phyloP scores from a whole-genome alignment of 192 early-diverging fungal species.

The Chytriomyces confervae region DNA sequence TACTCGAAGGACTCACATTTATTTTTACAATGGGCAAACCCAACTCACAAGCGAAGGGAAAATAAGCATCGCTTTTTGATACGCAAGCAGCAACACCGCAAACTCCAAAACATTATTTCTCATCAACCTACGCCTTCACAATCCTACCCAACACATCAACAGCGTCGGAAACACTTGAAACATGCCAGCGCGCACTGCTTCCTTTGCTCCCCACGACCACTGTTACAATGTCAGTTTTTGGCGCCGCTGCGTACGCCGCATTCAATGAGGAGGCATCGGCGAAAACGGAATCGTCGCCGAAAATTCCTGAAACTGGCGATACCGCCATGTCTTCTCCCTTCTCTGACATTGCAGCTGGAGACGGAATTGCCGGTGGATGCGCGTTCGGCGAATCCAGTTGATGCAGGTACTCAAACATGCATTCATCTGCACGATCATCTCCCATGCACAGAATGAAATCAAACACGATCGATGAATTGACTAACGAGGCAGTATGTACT shows the following conservation, averaged over 20 bases:
- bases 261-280: neutral
- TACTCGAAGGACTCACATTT: too few relatives aligned
- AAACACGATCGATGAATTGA: constrained; percentile 19
- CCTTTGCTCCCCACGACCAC: constrained; percentile 56
- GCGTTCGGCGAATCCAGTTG: constrained; percentile 37
- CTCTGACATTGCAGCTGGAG: constrained; percentile 10
- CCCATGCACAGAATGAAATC: constrained; percentile 78
- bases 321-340: neutral
- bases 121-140: too few relatives aligned
- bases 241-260: constrained; percentile 12
- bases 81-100: too few relatives aligned
- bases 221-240: constrained; percentile 38
- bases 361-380: neutral
- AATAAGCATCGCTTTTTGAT: too few relatives aligned
- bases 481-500: neutral
- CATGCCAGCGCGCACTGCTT: constrained; percentile 52
- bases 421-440: constrained; percentile 81
- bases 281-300: neutral
- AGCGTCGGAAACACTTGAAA: constrained; percentile 46
- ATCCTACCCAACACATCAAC: constrained; percentile 32
- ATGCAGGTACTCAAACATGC: constrained; percentile 74
- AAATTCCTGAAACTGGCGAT: constrained; percentile 2
- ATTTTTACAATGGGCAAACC: too few relatives aligned
- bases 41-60: too few relatives aligned
- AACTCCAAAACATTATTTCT: too few relatives aligned